Percentiles rank a stretch among this genome's conserved stretches.
These are phyloP conservation scores for Psilocybe mexicana DNA, from an alignment of 1,284 basidiomycete genomes.

Conservation along the genomic window DNA sequence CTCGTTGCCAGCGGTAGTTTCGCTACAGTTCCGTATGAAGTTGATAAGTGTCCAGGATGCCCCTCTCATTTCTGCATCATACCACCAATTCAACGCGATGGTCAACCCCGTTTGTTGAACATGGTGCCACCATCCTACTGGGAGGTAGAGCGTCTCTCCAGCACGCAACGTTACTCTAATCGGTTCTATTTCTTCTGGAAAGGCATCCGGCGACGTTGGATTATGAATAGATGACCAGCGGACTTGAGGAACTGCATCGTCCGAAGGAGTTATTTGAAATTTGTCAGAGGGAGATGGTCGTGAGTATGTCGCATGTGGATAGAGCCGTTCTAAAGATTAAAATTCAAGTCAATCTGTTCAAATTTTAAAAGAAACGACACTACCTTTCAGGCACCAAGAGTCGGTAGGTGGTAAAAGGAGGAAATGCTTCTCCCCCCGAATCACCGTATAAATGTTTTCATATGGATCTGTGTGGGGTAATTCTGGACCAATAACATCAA, in stretches of 20 bases:
- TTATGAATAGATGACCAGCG: constrained; percentile 76
- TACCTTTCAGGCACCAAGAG: constrained; percentile 80
- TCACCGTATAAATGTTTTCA: constrained; percentile 89
- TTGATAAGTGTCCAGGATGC: constrained; percentile 67
- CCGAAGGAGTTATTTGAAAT: constrained; percentile 49
- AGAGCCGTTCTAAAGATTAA: constrained; percentile 52
- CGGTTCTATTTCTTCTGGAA: constrained; percentile 58
- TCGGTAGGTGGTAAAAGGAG: constrained; percentile 85
- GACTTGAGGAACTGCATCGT: constrained; percentile 41
- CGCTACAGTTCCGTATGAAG: constrained; percentile 52
- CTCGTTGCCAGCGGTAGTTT: constrained; percentile 39
- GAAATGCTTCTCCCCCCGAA: constrained; percentile 84
- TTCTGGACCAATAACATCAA: background rate
- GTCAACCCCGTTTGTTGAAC: constrained; percentile 67
- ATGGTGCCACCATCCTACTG: constrained; percentile 90
- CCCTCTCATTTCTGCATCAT: constrained; percentile 74
- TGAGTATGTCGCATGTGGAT: constrained; percentile 69
- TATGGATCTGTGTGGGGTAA: constrained; percentile 67
- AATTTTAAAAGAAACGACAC: background rate
- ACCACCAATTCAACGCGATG: constrained; percentile 90
- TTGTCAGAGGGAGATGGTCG: constrained; percentile 37
- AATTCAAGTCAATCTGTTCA: background rate
- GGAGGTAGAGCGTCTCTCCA: constrained; percentile 87
- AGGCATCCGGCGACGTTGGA: constrained; percentile 45
- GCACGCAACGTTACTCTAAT: constrained; percentile 63